Evolutionary conservation across 139 green algal species (phyloP).

Genomic region (Tetradesmus lagerheimii): DNA sequence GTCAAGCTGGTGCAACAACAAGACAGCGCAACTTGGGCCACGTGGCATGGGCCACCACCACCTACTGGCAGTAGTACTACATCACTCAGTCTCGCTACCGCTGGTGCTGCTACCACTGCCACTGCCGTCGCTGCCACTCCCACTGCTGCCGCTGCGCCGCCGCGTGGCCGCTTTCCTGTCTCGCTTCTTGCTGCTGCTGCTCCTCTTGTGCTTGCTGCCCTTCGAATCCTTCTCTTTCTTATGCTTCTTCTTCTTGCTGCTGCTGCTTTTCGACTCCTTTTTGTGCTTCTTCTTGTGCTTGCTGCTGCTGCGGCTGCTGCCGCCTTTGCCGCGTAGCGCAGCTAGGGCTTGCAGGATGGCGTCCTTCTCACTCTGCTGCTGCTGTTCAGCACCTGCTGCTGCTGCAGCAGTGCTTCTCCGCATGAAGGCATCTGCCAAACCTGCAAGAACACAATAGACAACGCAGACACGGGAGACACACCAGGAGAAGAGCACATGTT

Average conservation of each 20-base stretch:
- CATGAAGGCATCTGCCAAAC: slow-evolving; percentile 62
- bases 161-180: neutral
- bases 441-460: slow-evolving; percentile 12
- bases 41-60: no score
- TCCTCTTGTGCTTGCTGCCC: neutral
- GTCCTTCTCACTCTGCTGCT: slow-evolving; percentile 29
- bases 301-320: slow-evolving; percentile 46
- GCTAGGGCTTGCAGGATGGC: slow-evolving; percentile 50
- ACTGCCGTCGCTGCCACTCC: neutral
- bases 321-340: slow-evolving; percentile 43
- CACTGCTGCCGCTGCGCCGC: no score
- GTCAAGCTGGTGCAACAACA: no score
- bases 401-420: slow-evolving; percentile 44
- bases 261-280: slow-evolving; percentile 33
- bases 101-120: neutral
- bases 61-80: no score
- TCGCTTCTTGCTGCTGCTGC: neutral
- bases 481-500: no score
- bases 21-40: no score
- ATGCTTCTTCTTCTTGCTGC: slow-evolving; percentile 47
- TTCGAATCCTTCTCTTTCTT: slow-evolving; percentile 43
- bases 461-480: neutral
- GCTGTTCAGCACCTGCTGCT: slow-evolving; percentile 30
- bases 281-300: slow-evolving; percentile 47
- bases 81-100: neutral